Conservation (phyloP, 2,329 filamentous ascomycete genomes). For the Fusarium sp. region DNA sequence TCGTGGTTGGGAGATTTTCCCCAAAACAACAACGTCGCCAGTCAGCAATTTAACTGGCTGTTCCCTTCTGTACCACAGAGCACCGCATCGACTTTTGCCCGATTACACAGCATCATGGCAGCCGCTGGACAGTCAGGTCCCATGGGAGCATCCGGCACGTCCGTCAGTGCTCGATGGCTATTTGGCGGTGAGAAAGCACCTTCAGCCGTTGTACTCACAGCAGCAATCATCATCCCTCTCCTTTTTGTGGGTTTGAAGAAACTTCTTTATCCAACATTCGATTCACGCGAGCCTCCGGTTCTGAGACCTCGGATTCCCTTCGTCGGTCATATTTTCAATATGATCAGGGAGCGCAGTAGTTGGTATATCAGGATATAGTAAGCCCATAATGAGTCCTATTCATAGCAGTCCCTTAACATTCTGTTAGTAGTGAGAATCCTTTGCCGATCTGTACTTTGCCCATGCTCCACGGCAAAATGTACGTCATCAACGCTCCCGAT, state of each 20-base stretch:
- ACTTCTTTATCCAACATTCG: background rate
- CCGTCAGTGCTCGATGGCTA: too few relatives aligned
- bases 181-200: background rate
- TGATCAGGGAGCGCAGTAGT: background rate
- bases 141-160: background rate
- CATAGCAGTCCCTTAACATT: background rate
- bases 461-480: slow-evolving; percentile 9
- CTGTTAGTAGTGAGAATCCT: background rate
- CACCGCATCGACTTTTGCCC: background rate
- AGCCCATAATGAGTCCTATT: background rate
- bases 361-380: slow-evolving; percentile 4
- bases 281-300: background rate
- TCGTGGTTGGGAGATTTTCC: background rate
- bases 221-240: background rate
- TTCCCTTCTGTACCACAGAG: background rate
- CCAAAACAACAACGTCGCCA: background rate
- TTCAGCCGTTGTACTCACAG: background rate
- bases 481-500: slow-evolving; percentile 1
- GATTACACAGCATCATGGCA: background rate
- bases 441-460: slow-evolving; percentile 8
- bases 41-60: background rate
- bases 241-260: background rate
- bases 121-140: too few relatives aligned
- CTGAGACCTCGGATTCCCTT: background rate
- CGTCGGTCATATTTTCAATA: background rate